Evolutionary conservation across 306 rosid genomes (phyloP).

Genomic region (Senna siamea): DNA sequence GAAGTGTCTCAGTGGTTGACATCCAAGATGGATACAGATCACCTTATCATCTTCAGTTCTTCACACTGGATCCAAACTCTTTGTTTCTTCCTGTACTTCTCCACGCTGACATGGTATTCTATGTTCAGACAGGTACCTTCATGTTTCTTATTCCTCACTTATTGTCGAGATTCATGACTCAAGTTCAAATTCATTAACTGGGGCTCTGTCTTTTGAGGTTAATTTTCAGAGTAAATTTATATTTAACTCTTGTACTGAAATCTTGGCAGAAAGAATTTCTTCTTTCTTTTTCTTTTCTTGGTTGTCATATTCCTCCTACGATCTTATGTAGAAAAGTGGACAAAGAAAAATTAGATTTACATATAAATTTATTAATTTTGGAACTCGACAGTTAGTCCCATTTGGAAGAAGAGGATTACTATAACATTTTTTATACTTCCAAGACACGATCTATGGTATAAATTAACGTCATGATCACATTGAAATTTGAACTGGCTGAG

Average conservation of each 20-base stretch:
- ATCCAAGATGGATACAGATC: constrained; percentile 47
- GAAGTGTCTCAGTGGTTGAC: constrained; percentile 63
- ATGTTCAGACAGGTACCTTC: constrained; percentile 66
- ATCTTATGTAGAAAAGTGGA: no score
- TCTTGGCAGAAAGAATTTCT: background rate
- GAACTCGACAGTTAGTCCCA: no score
- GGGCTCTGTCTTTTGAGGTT: background rate
- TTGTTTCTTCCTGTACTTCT: constrained; percentile 87
- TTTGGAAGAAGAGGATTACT: no score
- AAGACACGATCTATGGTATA: background rate
- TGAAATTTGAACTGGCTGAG: constrained; percentile 8
- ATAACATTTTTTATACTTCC: no score
- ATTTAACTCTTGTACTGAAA: background rate
- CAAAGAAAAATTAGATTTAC: no score
- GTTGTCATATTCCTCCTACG: background rate
- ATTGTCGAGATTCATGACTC: no score
- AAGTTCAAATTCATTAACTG: background rate
- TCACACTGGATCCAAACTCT: constrained; percentile 83
- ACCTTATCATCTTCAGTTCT: constrained; percentile 75
- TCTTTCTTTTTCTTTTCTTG: background rate
- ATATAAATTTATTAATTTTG: no score
- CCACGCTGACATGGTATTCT: constrained; percentile 77
- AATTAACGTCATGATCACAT: background rate
- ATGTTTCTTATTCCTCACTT: background rate
- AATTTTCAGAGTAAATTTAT: no score